Percentiles rank a stretch among this genome's conserved stretches.
These are phyloP conservation scores for Candida mattraensis DNA, from an alignment of 805 yeast genomes.

Conservation along the genomic window DNA sequence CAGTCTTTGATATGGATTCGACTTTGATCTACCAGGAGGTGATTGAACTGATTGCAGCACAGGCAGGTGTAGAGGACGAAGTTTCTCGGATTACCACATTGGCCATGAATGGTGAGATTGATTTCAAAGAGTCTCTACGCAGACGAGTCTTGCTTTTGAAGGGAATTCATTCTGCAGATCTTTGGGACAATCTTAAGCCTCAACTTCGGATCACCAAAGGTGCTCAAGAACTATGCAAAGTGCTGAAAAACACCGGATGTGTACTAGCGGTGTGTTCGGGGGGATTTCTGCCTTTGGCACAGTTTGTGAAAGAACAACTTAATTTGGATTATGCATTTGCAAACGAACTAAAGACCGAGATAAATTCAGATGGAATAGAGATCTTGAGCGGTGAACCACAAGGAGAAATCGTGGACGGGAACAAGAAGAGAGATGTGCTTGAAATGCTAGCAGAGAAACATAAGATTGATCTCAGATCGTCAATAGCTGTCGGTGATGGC, in stretches of 20 bases:
- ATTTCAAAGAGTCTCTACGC: slow-evolving; percentile 76
- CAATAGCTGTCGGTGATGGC: slow-evolving; percentile 94
- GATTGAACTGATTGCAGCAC: slow-evolving; percentile 90
- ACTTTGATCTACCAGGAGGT: slow-evolving; percentile 95
- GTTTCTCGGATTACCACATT: slow-evolving; percentile 87
- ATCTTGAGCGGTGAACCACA: slow-evolving; percentile 70
- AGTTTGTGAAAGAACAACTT: slow-evolving; percentile 62
- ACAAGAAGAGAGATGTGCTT: slow-evolving; percentile 73
- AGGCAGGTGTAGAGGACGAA: slow-evolving; percentile 84
- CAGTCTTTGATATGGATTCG: slow-evolving; percentile 97
- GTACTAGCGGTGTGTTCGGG: slow-evolving; percentile 89
- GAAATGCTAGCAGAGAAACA: slow-evolving; percentile 58
- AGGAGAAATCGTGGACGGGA: slow-evolving; percentile 87
- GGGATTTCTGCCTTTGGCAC: slow-evolving; percentile 89
- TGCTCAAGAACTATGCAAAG: slow-evolving; percentile 66
- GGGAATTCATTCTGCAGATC: slow-evolving; percentile 69
- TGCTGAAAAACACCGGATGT: slow-evolving; percentile 59
- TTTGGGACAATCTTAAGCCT: slow-evolving; percentile 77
- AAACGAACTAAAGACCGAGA: slow-evolving; percentile 55
- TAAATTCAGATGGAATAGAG: slow-evolving; percentile 40
- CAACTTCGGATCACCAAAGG: slow-evolving; percentile 83
- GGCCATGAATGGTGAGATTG: slow-evolving; percentile 97
- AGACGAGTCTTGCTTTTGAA: slow-evolving; percentile 76
- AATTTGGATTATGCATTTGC: slow-evolving; percentile 89
- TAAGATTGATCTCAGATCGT: slow-evolving; percentile 47